Percentiles rank a stretch among this genome's conserved stretches.
Conservation (phyloP, 2,329 filamentous ascomycete species). For the Hymenoscyphus fraxineus region DNA sequence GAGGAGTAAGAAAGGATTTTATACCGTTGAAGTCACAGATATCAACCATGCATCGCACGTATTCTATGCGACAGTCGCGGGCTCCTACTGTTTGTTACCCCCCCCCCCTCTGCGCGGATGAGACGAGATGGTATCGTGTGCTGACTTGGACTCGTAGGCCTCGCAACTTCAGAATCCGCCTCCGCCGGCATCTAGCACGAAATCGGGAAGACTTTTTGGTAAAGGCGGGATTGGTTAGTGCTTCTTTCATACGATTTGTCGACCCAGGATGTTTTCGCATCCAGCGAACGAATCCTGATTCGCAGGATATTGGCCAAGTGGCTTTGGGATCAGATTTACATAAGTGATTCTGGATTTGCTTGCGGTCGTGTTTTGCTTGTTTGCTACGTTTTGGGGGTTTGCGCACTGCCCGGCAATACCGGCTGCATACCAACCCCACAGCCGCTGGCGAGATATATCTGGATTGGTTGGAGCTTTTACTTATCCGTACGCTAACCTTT, state of each 20-base stretch:
- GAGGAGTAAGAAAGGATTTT: not conserved
- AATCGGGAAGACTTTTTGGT: constrained; percentile 85
- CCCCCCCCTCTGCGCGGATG: not conserved
- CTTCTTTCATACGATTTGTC: constrained; percentile 31
- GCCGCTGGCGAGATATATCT: not conserved
- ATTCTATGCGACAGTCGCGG: constrained; percentile 96
- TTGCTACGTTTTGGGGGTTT: not conserved
- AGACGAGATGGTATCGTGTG: constrained; percentile 3
- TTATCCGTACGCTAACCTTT: constrained; percentile 48
- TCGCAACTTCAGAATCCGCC: constrained; percentile 81
- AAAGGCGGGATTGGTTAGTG: constrained; percentile 73
- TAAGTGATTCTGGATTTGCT: not conserved
- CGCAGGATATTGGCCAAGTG: not conserved
- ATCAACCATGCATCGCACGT: constrained; percentile 86
- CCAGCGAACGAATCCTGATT: not conserved
- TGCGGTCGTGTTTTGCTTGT: not conserved
- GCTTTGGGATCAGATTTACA: not conserved
- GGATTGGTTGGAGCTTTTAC: not conserved
- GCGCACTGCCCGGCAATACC: not conserved
- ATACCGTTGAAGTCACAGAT: not conserved
- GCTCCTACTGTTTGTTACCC: constrained; percentile 76
- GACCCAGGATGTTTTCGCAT: constrained; percentile 33
- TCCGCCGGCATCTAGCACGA: constrained; percentile 86
- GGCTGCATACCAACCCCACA: not conserved
- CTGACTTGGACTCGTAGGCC: constrained; percentile 23